Evolutionary conservation across 2,329 filamentous ascomycete species (phyloP).

Genomic region (Fonsecaea monophora): DNA sequence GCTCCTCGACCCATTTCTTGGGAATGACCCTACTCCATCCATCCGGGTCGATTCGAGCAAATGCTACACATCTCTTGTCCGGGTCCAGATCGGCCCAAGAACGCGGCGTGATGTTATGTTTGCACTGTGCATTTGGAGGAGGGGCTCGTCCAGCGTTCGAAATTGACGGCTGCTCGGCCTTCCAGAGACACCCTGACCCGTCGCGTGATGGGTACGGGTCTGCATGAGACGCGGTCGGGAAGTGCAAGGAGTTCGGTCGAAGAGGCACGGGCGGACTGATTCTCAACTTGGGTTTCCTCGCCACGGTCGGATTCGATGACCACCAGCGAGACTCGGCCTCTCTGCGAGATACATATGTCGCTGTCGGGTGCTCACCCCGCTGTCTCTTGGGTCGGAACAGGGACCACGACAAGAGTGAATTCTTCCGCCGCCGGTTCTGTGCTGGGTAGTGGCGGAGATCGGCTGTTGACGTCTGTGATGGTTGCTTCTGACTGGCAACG

Average conservation of each 20-base stretch:
- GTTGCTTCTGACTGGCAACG: background rate
- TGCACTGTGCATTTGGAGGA: background rate
- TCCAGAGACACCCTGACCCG: too few species aligned
- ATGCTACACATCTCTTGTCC: conserved; percentile 23
- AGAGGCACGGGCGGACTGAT: conserved; percentile 20
- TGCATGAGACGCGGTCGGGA: conserved; percentile 69
- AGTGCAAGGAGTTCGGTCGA: conserved; percentile 8
- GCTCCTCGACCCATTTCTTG: conserved; percentile 32
- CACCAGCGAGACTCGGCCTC: background rate
- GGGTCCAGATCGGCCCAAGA: conserved; percentile 20
- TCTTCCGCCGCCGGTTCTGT: conserved; percentile 3
- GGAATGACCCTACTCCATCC: conserved; percentile 30
- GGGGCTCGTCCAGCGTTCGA: background rate
- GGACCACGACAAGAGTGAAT: conserved; percentile 16
- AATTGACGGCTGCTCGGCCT: background rate
- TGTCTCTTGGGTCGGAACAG: conserved; percentile 15
- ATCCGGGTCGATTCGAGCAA: conserved; percentile 23
- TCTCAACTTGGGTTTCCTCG: background rate
- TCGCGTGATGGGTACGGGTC: conserved; percentile 54
- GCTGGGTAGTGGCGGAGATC: background rate
- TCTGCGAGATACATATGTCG: background rate
- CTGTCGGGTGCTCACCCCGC: background rate
- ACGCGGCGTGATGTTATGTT: background rate
- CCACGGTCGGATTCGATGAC: background rate
- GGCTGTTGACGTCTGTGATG: background rate